A percentile compares a stretch with the other conserved stretches of the same genome.
phyloP scores from a whole-genome alignment of 2,329 filamentous ascomycete genomes.

The Cercospora zeina region DNA sequence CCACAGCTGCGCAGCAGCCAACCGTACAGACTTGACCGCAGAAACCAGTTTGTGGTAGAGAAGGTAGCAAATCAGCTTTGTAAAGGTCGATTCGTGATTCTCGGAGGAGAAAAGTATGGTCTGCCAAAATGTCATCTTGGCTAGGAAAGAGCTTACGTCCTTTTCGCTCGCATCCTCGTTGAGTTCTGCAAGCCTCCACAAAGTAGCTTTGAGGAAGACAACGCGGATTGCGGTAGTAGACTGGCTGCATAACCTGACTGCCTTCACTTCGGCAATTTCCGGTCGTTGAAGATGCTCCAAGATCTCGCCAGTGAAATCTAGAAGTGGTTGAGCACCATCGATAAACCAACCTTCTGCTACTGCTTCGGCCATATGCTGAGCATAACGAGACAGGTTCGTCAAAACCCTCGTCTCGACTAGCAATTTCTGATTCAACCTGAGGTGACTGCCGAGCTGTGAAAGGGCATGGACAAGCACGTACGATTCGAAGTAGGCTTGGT shows the following conservation, averaged over 20 bases:
- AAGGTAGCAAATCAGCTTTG: constrained; percentile 87
- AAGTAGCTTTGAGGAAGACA: constrained; percentile 74
- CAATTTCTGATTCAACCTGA: constrained; percentile 70
- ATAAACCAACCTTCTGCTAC: constrained; percentile 97
- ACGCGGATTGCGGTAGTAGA: constrained; percentile 73
- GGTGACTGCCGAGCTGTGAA: constrained; percentile 65
- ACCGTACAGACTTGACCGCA: constrained; percentile 63
- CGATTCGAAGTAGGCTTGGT: constrained; percentile 93
- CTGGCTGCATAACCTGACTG: constrained; percentile 85
- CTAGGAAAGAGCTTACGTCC: constrained; percentile 70
- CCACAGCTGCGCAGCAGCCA: constrained; percentile 80
- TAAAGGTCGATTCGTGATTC: constrained; percentile 74
- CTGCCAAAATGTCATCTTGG: constrained; percentile 93
- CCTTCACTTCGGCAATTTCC: constrained; percentile 77
- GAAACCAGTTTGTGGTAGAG: constrained; percentile 87
- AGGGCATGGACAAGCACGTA: constrained; percentile 78
- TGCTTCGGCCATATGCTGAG: constrained; percentile 78
- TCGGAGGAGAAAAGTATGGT: constrained; percentile 80
- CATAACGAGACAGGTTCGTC: constrained; percentile 81
- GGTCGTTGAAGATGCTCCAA: constrained; percentile 87
- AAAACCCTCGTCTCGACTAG: constrained; percentile 80
- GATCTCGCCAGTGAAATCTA: constrained; percentile 82
- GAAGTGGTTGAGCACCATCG: constrained; percentile 75
- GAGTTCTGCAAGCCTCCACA: constrained; percentile 80
- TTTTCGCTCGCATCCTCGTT: constrained; percentile 65